Conservation (phyloP, 192 early-diverging fungal genomes). For the Tieghemiomyces parasiticus region DNA sequence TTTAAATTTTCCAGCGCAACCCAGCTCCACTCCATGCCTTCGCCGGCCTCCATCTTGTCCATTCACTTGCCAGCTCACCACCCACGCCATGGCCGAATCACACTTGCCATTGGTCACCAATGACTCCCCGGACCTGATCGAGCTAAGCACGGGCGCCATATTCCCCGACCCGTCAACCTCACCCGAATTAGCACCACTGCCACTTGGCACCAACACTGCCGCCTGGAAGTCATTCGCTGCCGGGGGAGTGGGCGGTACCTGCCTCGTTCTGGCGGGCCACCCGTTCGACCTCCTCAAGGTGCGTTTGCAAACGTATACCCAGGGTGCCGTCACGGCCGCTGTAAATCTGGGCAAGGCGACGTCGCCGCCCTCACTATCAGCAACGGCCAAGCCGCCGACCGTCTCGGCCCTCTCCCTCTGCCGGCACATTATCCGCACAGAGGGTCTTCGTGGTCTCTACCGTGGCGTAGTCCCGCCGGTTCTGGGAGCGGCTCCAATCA, state of each 20-base stretch:
- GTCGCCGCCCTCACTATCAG: not conserved
- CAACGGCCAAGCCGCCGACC: not conserved
- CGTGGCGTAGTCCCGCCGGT: conserved; percentile 14
- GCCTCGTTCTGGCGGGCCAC: conserved; percentile 13
- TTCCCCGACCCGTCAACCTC: too few relatives aligned
- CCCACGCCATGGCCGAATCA: too few relatives aligned
- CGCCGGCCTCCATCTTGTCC: too few relatives aligned
- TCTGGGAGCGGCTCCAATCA: conserved; percentile 12
- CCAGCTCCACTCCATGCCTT: too few relatives aligned
- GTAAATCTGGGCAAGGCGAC: not conserved
- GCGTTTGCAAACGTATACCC: not conserved
- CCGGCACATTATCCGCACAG: conserved; percentile 5
- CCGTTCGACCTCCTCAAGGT: conserved; percentile 16
- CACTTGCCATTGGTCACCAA: too few relatives aligned
- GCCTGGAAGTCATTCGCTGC: conserved; percentile 14
- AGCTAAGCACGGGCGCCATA: too few relatives aligned
- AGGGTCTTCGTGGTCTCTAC: conserved; percentile 12
- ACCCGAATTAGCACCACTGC: too few relatives aligned
- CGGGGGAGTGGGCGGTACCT: conserved; percentile 14
- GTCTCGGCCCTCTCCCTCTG: not conserved
- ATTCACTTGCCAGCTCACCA: too few relatives aligned
- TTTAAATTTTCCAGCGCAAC: too few relatives aligned
- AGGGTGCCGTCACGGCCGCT: not conserved
- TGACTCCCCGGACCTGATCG: too few relatives aligned
- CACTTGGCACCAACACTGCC: too few relatives aligned